Evolutionary conservation across 441 rosid species (phyloP), one percentile per base, ranked within the genome.

Genomic region (Cnidoscolus chayamansa): DNA sequence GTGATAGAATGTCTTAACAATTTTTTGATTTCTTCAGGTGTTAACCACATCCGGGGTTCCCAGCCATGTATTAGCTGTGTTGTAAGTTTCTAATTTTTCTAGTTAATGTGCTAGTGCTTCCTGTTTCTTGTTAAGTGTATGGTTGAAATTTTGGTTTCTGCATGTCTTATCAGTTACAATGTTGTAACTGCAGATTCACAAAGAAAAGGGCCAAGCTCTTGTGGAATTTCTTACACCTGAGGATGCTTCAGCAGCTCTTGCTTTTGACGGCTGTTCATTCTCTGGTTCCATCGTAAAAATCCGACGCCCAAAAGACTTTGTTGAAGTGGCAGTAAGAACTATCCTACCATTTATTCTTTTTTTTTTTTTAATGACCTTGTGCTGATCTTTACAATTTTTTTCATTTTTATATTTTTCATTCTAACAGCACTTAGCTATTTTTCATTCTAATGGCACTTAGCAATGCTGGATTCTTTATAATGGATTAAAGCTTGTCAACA

Each of bases 201-300:
- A 84, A 79, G 98, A 88, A 75, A 92, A 88, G 81, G 63, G 84
- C 16, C 98, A 89, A 82, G 99, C 97, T 37, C 76, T 95, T 76
- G 86, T 92, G 57, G 99, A 95, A 81, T 92, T 95, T 85, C 94
- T 92, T 70, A 92, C 98, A 30, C 94, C 97, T 10, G 89, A 89
- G 81, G 97, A 95, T 87, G 96, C 98, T 63, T 85, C 96, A 66
- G 85, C 93, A 78, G 98, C 98, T 70, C 92, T 92, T 78, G 89
- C 86, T 71, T 84, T 86, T 71, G 89, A 92, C 82, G 96, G 98
- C 71, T 67, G 75, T 75, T 80, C 72, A 69, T 86, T 91, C 76
- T 86, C 72, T 66, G 96, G 89, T 55, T 84, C 90, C 70, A 68
- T 76, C 73, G 85, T 92, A 76, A 94, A 81, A 82, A 84, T 92